A percentile compares a stretch with the other conserved stretches of the same genome.
Evolutionary conservation across 495 filamentous ascomycete species (phyloP).

Genomic region (Aspergillus cristatus): DNA sequence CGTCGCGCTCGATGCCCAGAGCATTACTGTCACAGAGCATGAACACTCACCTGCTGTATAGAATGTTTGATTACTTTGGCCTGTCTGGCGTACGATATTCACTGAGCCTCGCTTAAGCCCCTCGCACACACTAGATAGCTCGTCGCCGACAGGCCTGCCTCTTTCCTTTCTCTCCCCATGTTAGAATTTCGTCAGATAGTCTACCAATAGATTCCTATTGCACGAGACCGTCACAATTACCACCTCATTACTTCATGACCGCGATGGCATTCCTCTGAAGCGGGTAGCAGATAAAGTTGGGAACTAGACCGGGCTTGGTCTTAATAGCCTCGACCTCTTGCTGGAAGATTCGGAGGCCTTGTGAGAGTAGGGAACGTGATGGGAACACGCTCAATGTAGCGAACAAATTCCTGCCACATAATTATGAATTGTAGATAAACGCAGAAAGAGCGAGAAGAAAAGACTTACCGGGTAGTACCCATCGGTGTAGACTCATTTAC

Average conservation of each 20-base stretch:
- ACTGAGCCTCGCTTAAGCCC: too few relatives aligned
- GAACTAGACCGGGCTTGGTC: slow-evolving; percentile 2
- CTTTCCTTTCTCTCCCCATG: too few relatives aligned
- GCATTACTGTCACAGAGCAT: too few relatives aligned
- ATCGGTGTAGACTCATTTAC: background rate
- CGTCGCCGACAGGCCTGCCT: too few relatives aligned
- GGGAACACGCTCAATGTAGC: slow-evolving; percentile 5
- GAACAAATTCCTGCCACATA: slow-evolving; percentile 8
- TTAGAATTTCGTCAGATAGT: too few relatives aligned
- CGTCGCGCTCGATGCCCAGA: slow-evolving; percentile 14
- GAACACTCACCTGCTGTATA: too few relatives aligned
- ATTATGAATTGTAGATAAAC: background rate
- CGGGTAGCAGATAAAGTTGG: slow-evolving; percentile 10
- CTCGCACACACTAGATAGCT: too few relatives aligned
- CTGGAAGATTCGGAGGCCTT: slow-evolving; percentile 8
- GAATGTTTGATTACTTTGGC: too few relatives aligned
- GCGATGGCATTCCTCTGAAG: slow-evolving; percentile 6
- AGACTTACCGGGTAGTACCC: slow-evolving; percentile 7
- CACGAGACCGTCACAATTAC: too few relatives aligned
- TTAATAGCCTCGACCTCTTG: slow-evolving; percentile 8
- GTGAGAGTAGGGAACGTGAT: slow-evolving; percentile 2
- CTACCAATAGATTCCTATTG: too few relatives aligned
- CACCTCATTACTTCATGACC: slow-evolving; percentile 12
- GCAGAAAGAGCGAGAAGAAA: too few relatives aligned
- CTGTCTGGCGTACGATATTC: too few relatives aligned